A percentile compares a stretch with the other conserved stretches of the same genome.
Evolutionary conservation across 2,329 filamentous ascomycete species (phyloP).

Genomic region (Uncinocarpus reesii): DNA sequence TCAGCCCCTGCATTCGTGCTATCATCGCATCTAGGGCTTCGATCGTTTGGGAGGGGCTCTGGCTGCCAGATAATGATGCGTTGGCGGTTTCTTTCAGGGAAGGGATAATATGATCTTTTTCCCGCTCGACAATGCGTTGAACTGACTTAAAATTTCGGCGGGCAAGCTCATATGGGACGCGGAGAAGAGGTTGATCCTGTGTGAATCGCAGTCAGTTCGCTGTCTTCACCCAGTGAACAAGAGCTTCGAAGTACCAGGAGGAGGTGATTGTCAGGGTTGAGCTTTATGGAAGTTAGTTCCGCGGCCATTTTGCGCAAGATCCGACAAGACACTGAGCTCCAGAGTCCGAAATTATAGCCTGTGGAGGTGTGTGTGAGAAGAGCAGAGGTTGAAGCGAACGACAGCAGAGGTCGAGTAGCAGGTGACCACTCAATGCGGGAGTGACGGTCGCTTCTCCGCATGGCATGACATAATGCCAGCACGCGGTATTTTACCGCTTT

Average conservation of each 20-base stretch:
- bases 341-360: neutral
- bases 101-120: conserved; percentile 39
- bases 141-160: conserved; percentile 87
- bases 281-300: conserved; percentile 39
- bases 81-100: conserved; percentile 47
- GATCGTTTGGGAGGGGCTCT: conserved; percentile 60
- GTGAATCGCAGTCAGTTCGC: conserved; percentile 1
- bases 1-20: conserved; percentile 69
- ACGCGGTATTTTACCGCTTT: neutral
- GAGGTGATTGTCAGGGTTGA: conserved; percentile 42
- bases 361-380: neutral
- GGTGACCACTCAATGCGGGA: neutral
- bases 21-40: conserved; percentile 77
- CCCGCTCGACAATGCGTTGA: conserved; percentile 39
- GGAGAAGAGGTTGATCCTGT: conserved; percentile 87
- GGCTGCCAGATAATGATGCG: conserved; percentile 53
- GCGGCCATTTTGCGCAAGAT: conserved; percentile 27
- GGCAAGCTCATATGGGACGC: conserved; percentile 82
- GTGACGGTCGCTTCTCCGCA: conserved; percentile 1
- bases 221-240: conserved; percentile 3
- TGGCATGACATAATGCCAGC: conserved; percentile 9
- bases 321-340: neutral
- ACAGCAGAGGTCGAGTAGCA: neutral
- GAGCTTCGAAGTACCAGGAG: conserved; percentile 33
- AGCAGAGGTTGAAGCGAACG: neutral